Conservation (phyloP, 148 eudicot genomes). For the Oxyria digyna region DNA sequence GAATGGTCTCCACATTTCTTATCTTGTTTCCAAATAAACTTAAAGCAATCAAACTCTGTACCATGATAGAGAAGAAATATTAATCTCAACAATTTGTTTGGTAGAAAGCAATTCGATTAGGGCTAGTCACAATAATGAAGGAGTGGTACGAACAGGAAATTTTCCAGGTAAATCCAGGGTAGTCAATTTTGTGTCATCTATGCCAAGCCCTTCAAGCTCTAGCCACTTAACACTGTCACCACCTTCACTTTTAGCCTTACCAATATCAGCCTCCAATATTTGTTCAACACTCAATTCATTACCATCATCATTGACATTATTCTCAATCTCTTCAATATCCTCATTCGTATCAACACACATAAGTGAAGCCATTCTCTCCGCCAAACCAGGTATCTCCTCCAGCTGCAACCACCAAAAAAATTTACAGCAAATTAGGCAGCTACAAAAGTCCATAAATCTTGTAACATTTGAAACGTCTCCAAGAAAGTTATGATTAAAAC, state of each 20-base stretch:
- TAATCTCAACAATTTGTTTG: not conserved
- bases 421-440: not conserved
- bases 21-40: conserved; percentile 81
- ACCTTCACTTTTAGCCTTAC: conserved; percentile 34
- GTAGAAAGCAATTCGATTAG: not conserved
- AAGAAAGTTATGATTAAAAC: not conserved
- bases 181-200: conserved; percentile 51
- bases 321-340: conserved; percentile 24
- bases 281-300: conserved; percentile 27
- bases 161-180: conserved; percentile 68
- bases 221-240: conserved; percentile 55
- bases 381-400: conserved; percentile 89
- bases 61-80: conserved; percentile 3
- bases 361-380: conserved; percentile 83
- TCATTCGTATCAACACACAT: conserved; percentile 70
- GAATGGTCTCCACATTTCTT: conserved; percentile 31
- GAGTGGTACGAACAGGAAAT: conserved; percentile 60
- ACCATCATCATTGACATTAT: conserved; percentile 19
- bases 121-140: not conserved
- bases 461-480: not conserved
- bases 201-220: conserved; percentile 79
- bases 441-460: too few species aligned
- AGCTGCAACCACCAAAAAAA: conserved; percentile 45
- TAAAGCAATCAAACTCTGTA: conserved; percentile 66
- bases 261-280: conserved; percentile 48